Percentiles rank a stretch among this genome's conserved stretches.
These are phyloP conservation scores for Oropetium thomaeum DNA, from an alignment of 176 grass and related monocot species.

Conservation along the genomic window DNA sequence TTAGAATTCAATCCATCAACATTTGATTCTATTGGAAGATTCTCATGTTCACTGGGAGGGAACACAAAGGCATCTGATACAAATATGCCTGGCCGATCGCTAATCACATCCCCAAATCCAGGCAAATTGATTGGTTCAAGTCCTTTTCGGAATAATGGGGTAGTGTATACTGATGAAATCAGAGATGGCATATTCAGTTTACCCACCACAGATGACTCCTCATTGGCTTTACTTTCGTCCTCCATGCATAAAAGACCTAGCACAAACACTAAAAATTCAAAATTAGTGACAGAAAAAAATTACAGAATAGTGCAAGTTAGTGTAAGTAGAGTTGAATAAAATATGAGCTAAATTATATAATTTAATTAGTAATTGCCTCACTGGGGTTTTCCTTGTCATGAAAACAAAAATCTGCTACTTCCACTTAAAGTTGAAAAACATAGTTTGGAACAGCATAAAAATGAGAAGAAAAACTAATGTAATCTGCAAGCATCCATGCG, in stretches of 20 bases:
- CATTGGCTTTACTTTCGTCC: constrained; percentile 28
- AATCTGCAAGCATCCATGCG: background rate
- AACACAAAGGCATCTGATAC: constrained; percentile 67
- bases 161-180: constrained; percentile 54
- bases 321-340: background rate
- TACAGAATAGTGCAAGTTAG: background rate
- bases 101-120: constrained; percentile 18
- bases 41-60: constrained; percentile 84
- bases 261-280: background rate
- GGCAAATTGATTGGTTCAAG: constrained; percentile 31
- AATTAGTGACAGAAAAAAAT: background rate
- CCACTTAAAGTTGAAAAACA: background rate
- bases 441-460: background rate
- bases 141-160: constrained; percentile 37
- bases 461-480: background rate
- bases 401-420: background rate
- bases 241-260: constrained; percentile 55
- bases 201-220: constrained; percentile 20
- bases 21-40: constrained; percentile 65
- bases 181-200: constrained; percentile 64
- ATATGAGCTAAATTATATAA: background rate
- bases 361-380: background rate
- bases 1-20: constrained; percentile 24
- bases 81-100: constrained; percentile 34
- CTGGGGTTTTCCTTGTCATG: background rate